Evolutionary conservation across 371 early-diverging fungal species (phyloP), one percentile per base, ranked within the genome.

Genomic region (Rhizomucor miehei): DNA sequence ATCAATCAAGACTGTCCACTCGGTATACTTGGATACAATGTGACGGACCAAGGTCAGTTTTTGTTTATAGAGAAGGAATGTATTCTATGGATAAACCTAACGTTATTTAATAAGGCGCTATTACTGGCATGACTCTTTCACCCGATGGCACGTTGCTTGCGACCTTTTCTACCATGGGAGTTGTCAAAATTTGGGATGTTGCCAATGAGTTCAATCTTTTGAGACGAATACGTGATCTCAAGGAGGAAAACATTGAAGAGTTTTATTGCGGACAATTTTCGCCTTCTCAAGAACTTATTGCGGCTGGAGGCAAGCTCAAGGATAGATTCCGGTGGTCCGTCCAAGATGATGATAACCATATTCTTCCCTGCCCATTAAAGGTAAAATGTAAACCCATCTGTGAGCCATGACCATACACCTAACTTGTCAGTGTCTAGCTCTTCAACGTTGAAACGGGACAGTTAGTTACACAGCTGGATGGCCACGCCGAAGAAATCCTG

Each of bases 301-400:
- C 57, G 6, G 67, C 66, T 0, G 75, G 67, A 29, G 77, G 77
- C 17, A 77, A 77, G 37, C 70, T 89, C 21, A 95, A 95, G 63
- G 92, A 95, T 62, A 82, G 93, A 20, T 78, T 82, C 57, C 74
- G 83, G 25, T 95, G 94, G 94, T 90, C 89, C 1, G 80, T 80
- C 36, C 84, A 82, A 17, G 95, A 95, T 56, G 88, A 90, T 2
- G 95, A 95, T 61, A 93, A 92, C 62, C 92, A 93, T 56, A 92
- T 95, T 51, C 59, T 95, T 53, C 90, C 91, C 1, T 92, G 94
- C 54, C 89, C 92, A 2, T 73, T 95, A 24, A 95, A 95, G 65
- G 81, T 81, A 29, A 29, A 29, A 29, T 5, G 29, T 29, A 29
- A 29, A 29, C 8, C n/a, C n/a, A n/a, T n/a, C n/a, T n/a, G n/a